These are phyloP conservation scores for Saprolegnia parasitica DNA, from an alignment of 352 stramenopile genomes.

Conservation along the genomic window DNA sequence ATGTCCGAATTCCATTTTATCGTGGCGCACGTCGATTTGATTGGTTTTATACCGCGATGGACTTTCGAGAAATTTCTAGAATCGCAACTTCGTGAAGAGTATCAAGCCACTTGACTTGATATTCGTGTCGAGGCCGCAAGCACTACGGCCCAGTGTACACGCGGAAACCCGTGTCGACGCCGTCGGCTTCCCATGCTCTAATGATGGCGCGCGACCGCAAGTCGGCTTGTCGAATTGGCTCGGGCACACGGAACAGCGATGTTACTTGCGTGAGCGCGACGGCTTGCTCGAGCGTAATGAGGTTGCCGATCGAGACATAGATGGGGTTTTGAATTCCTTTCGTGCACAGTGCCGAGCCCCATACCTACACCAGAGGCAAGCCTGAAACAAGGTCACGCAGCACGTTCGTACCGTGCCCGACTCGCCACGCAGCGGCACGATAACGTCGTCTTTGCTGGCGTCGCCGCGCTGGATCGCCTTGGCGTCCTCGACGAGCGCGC, in stretches of 20 bases:
- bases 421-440: constrained; percentile 43
- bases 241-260: constrained; percentile 63
- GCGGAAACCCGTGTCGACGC: constrained; percentile 48
- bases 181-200: constrained; percentile 51
- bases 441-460: constrained; percentile 23
- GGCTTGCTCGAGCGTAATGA: constrained; percentile 57
- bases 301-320: constrained; percentile 80
- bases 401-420: constrained; percentile 45
- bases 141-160: neutral
- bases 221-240: constrained; percentile 83
- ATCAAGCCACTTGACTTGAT: neutral
- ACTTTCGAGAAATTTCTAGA: constrained; percentile 26
- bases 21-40: neutral
- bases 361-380: constrained; percentile 38
- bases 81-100: neutral
- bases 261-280: constrained; percentile 54
- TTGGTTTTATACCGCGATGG: neutral
- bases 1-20: neutral
- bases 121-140: too few relatives aligned
- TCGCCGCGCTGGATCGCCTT: constrained; percentile 30
- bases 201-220: constrained; percentile 73
- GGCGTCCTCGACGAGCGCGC: constrained; percentile 45
- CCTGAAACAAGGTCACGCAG: constrained; percentile 12
- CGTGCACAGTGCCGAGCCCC: constrained; percentile 68
- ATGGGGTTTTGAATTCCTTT: constrained; percentile 66